Base-by-base conservation (phyloP, 140 eudicot species). In the Senecio squalidus region DNA sequence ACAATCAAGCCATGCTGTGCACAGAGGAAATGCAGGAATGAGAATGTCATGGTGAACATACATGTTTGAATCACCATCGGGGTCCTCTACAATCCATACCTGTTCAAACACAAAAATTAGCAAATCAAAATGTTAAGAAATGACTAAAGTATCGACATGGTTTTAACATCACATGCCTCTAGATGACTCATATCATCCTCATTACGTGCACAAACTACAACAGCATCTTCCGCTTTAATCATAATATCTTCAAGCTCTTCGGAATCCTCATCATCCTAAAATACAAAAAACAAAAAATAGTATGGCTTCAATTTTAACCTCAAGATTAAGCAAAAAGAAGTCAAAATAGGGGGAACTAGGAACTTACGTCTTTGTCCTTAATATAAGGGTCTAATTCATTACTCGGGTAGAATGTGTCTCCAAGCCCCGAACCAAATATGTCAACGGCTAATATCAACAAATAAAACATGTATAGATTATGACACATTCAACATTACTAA, bases 1-100 rank as follows among this genome's bases (percentile, higher is more conserved):
- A 67, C 85, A 90, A 74, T 81, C 94, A 79, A 78, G 94, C 95
- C 85, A 83, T 3, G 97, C 87, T 10, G 84, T 80, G 74, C 94
- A 89, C 5, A 85, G 78, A 30, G 94, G 97, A 81, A 90, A 83
- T 36, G 78, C 83, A 20, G 89, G 80, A 36, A 86, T 71, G 15
- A 76, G 51, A 41, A 82, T 78, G 30, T 86, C 83, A 86, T 83
- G 94, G 72, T 80, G 94, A 55, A 81, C 80, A 62, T 80, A 83
- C 78, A 74, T 59, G 77, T 86, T 90, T 16, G 68, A 54, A 58
- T 82, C 84, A 57, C 74, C 78, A 58, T 70, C 82, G 6, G 75
- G 67, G 54, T 80, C 91, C 76, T 90, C 94, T 67, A 82, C 44
- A 58, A 86, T 69, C 82, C 82, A 76, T 21, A 90, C 79, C 94